Conservation (phyloP, 441 rosid species). For the Pelargonium citronellum region DNA sequence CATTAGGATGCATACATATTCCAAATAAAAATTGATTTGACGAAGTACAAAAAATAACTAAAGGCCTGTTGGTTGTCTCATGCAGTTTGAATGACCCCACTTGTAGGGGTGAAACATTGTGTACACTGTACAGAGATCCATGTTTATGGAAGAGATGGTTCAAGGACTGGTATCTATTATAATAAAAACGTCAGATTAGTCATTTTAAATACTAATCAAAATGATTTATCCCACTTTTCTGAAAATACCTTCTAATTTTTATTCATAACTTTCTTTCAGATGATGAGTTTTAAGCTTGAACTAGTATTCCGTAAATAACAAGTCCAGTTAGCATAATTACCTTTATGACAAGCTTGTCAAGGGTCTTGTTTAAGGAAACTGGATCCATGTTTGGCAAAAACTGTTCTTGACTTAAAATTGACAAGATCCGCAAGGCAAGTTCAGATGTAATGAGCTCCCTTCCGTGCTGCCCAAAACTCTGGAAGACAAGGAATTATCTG, state of each 20-base stretch:
- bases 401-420: slow-evolving; percentile 77
- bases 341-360: slow-evolving; percentile 75
- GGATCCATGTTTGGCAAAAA: slow-evolving; percentile 46
- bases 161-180: not conserved
- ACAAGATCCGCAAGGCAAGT: slow-evolving; percentile 72
- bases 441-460: slow-evolving; percentile 95
- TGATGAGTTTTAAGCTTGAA: not conserved
- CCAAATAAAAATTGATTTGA: not conserved
- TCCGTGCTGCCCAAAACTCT: slow-evolving; percentile 99
- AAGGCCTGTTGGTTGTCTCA: not conserved
- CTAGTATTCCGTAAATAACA: not conserved
- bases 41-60: not conserved
- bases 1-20: not conserved
- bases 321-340: slow-evolving; percentile 36
- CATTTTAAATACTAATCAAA: too few species aligned
- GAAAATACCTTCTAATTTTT: too few species aligned
- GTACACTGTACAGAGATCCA: too few species aligned
- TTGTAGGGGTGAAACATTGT: not conserved
- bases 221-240: too few species aligned
- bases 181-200: too few species aligned
- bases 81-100: not conserved
- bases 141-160: not conserved
- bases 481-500: slow-evolving; percentile 99
- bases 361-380: slow-evolving; percentile 38
- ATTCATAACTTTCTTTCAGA: not conserved